Evolutionary conservation across 2,329 filamentous ascomycete species (phyloP), one percentile per base, ranked within the genome.

Genomic region (Amphichorda felina): DNA sequence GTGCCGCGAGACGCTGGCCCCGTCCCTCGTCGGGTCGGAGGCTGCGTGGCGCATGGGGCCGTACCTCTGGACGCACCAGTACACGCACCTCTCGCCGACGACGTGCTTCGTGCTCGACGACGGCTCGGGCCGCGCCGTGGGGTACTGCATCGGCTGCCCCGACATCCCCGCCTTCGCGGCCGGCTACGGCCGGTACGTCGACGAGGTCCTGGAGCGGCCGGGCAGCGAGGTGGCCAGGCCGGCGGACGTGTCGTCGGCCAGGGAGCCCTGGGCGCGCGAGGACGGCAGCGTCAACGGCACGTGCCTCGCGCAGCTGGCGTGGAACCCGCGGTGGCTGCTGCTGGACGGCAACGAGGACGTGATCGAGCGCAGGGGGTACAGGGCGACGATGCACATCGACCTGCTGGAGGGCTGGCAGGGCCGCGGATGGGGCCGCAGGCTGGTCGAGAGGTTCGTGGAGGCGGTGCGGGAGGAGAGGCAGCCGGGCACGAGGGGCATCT

Each of bases 1-100:
- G 66, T 70, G 66, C 48, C 61, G 63, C 36, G 59, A 51, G 19
- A 70, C 66, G 22, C 59, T 69, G 14, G 63, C 64, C 4, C 59
- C 60, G 0, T 59, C 56, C 4, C 57, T 68, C n/a, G 26, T 44
- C 18, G 30, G 44, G 14, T 61, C 59, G 19, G 47, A 55, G 25
- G 46, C 45, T 9, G 57, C 55, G 5, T 41, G 43, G 32, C 51
- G 51, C 14, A 53, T 66, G 21, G 55, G 63, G 11, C 64, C 65
- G 1, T 69, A 70, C 50, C 43, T 70, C 45, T 70, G 66, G 66
- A 66, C 63, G 8, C 64, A 68, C 45, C 65, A 59, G 26, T 69
- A 63, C 55, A 66, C 63, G 13, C 51, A 58, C 43, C 60, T 69
- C 39, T 63, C 54, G 8, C 64, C 65, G 0, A 28, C 41, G 9